phyloP scores from a whole-genome alignment of 805 yeast species.

The Cyberlindnera xishuangbannaensis region DNA sequence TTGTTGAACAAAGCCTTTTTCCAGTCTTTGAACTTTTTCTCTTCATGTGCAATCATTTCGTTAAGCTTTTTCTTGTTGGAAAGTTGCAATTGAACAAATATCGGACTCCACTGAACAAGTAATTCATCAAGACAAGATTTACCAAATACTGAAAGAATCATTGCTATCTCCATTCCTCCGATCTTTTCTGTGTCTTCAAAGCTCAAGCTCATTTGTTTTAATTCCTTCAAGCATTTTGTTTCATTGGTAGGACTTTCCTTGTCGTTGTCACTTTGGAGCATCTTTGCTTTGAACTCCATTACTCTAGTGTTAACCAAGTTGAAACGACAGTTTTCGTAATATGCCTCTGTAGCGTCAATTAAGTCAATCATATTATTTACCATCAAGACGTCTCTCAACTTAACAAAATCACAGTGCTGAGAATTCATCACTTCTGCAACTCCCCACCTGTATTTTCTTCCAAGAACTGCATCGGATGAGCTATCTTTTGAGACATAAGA shows the following conservation, averaged over 20 bases:
- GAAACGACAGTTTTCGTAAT: conserved; percentile 65
- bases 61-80: conserved; percentile 38
- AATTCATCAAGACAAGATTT: conserved; percentile 33
- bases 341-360: conserved; percentile 65
- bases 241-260: not conserved
- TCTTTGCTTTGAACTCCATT: conserved; percentile 20
- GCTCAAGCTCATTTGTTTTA: conserved; percentile 12
- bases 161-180: conserved; percentile 31
- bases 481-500: conserved; percentile 31
- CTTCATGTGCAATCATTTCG: conserved; percentile 42
- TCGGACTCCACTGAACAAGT: conserved; percentile 40
- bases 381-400: conserved; percentile 59
- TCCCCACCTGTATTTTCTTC: conserved; percentile 84
- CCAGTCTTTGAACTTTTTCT: conserved; percentile 57
- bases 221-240: not conserved
- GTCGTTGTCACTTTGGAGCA: not conserved
- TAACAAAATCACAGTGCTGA: conserved; percentile 68
- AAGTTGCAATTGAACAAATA: conserved; percentile 38
- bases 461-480: conserved; percentile 40
- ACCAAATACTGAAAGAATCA: conserved; percentile 32
- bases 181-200: conserved; percentile 26
- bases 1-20: conserved; percentile 46
- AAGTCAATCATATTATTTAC: conserved; percentile 73
- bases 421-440: conserved; percentile 75
- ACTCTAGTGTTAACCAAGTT: conserved; percentile 48